Evolutionary conservation across 139 green algal genomes (phyloP).

Genomic region (Volvox reticuliferus): DNA sequence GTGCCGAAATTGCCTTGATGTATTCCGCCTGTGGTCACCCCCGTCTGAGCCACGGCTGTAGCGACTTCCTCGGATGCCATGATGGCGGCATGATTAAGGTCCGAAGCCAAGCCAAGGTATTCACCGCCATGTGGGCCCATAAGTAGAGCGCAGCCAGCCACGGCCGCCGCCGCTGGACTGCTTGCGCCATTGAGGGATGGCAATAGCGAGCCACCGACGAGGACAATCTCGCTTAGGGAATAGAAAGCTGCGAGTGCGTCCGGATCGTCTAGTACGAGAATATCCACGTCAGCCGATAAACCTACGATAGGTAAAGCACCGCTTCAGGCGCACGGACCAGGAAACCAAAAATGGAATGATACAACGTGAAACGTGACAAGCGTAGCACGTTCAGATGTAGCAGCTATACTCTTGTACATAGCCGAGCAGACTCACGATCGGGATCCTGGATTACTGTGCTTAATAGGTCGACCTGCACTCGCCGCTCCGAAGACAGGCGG

Average conservation of each 20-base stretch:
- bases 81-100: conserved; percentile 71
- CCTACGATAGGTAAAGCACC: neutral
- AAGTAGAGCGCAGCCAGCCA: conserved; percentile 72
- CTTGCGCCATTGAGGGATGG: conserved; percentile 44
- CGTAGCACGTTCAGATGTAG: too few species aligned
- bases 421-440: neutral
- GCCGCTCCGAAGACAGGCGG: conserved; percentile 37
- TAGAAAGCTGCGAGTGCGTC: conserved; percentile 61
- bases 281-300: conserved; percentile 48
- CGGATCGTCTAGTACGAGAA: conserved; percentile 66
- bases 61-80: conserved; percentile 59
- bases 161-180: conserved; percentile 65
- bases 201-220: conserved; percentile 64
- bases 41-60: conserved; percentile 48
- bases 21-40: neutral
- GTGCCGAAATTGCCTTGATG: neutral
- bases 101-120: conserved; percentile 62
- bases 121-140: conserved; percentile 65
- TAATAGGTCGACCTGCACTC: conserved; percentile 33
- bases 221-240: conserved; percentile 50
- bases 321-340: neutral
- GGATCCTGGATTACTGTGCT: neutral
- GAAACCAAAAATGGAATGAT: too few species aligned
- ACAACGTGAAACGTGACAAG: too few species aligned
- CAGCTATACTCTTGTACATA: neutral